Evolutionary conservation across 176 grass and related monocot genomes (phyloP), one percentile per base, ranked within the genome.

Genomic region (Juncus effusus): DNA sequence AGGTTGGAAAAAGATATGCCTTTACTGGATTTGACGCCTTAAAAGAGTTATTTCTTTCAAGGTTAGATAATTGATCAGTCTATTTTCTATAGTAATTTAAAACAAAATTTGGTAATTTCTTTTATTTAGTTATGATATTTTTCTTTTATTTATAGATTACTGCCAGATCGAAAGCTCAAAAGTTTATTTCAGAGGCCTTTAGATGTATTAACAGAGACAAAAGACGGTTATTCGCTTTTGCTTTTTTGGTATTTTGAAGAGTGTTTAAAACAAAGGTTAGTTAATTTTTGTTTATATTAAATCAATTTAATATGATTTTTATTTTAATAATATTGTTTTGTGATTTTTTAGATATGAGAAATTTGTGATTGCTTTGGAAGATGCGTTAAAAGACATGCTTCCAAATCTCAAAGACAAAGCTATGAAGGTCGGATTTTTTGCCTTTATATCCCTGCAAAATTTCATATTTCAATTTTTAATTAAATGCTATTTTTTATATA

Each of bases 171-270:
- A 60, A 97, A 97, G 66, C 67, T 97, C 52, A 97, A 86, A 88
- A 83, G 76, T 77, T 80, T 97, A 62, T 92, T 91, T 75, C 88
- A 92, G 70, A 85, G 64, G 39, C 93, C 85, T 6, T 60, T 97
- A 59, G 78, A 89, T 63, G 16, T 56, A 86, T 79, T 97, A 76
- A 82, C 88, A 7, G 88, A 97, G 74, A 92, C 93, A 82, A 97
- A 89, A 89, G 93, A 97, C 92, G 93, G 93, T 51, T 80, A 83
- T 64, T 92, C 94, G 28, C 85, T 97, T 74, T 64, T 97, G 56
- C 83, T 97, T 61, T 92, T 97, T 64, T 97, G 94, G 94, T 75
- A 89, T 87, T 97, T 85, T 87, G 94, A 97, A 71, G 88, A 92
- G 72, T 97, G 82, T 66, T 77, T 97, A 51, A 92, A 97, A 78